Percentiles rank a stretch among this genome's conserved stretches.
These are phyloP conservation scores for Tricholoma matsutake DNA, from an alignment of 768 basidiomycete genomes.

Conservation along the genomic window DNA sequence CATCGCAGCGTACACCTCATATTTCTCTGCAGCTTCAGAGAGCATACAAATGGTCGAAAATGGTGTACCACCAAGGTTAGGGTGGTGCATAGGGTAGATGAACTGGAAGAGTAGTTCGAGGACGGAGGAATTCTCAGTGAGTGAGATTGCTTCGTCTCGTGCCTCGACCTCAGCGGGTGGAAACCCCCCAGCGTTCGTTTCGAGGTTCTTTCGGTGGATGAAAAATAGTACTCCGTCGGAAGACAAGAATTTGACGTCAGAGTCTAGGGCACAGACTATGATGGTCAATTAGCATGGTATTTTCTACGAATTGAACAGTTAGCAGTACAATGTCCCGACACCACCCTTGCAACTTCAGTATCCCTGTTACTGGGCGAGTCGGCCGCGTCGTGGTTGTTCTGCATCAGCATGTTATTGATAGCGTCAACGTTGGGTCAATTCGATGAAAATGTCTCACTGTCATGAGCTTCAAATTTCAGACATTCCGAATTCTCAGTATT, in stretches of 20 bases:
- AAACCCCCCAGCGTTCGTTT: neutral
- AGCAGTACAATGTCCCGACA: too few relatives aligned
- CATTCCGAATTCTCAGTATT: too few relatives aligned
- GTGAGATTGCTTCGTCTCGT: neutral
- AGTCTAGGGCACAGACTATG: neutral
- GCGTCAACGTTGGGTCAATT: too few relatives aligned
- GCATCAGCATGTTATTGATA: too few relatives aligned
- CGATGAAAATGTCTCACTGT: too few relatives aligned
- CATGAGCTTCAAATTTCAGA: too few relatives aligned
- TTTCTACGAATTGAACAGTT: too few relatives aligned
- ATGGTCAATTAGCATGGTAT: neutral
- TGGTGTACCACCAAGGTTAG: neutral
- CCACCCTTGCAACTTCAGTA: too few relatives aligned
- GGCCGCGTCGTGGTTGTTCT: too few relatives aligned
- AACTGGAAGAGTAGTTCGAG: conserved; percentile 8
- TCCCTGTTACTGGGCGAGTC: too few relatives aligned
- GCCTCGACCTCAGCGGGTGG: neutral
- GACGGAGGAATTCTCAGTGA: conserved; percentile 2
- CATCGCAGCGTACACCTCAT: conserved; percentile 6
- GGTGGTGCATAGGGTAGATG: conserved; percentile 11
- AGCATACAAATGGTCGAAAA: neutral
- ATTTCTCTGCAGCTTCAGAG: conserved; percentile 10
- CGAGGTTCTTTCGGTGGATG: conserved; percentile 10
- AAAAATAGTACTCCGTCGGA: conserved; percentile 7
- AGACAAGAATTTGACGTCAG: conserved; percentile 6